Evolutionary conservation across 139 green algal species (phyloP), one percentile per base, ranked within the genome.

Genomic region (Chlorella sp.): DNA sequence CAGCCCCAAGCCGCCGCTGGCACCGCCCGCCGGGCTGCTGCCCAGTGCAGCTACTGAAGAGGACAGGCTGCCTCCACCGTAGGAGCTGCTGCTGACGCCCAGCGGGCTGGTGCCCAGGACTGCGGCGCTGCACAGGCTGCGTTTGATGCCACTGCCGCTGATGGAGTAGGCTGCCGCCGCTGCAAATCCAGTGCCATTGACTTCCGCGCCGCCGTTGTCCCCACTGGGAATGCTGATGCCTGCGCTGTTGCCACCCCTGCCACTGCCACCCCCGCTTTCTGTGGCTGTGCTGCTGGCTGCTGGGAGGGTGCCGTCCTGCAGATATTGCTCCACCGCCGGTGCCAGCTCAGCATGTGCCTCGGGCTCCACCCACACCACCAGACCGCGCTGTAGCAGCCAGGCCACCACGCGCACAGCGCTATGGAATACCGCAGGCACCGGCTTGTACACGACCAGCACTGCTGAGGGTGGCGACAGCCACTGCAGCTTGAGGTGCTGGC

Each of bases 381-480:
- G 82, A 32, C 74, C 78, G 26, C 86, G 80, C 25, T 78, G 78
- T 81, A 88, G 64, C 76, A 94, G 86, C 86, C 86, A 94, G 25
- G 67, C 71, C 47, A 94, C 76, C 36, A 89, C 90, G 9, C 74
- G 15, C 32, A 84, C 55, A 32, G 86, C 82, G 21, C 73, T 72
- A 3, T 67, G 34, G 44, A 86, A 69, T 30, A 90, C 86, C 11
- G 74, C 78, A 4, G 91, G 78, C 23, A 80, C 85, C 36, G 89
- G 80, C 74, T 94, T 94, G 44, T 71, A 88, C 38, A 92, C 76
- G 18, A 94, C 85, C 57, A 94, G 82, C 28, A 94, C 87, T 4
- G 68, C 90, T 28, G 63, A 62, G 0, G 91, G 91, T 39, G 47
- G 32, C 36, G 82, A 91, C 69, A 94, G 73, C 91, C 91, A 94